Evolutionary conservation across 768 basidiomycete species (phyloP), one percentile per base, ranked within the genome.

Genomic region (Tulasnella sp.): DNA sequence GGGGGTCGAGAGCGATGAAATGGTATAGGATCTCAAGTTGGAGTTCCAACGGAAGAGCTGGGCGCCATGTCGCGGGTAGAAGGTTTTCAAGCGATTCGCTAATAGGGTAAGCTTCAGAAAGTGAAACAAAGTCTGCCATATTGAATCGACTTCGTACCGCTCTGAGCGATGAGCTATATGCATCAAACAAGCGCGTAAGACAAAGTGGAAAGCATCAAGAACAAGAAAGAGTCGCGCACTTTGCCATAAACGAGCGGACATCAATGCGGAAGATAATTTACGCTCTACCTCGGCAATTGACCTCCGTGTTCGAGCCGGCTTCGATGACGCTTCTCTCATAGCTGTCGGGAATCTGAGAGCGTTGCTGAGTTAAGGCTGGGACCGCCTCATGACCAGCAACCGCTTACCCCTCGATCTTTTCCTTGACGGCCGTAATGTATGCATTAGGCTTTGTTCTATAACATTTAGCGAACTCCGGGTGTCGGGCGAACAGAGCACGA

Each of bases 381-480:
- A 70, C n/a, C 26, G 34, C 29, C 26, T 16, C 16, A 36, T 5
- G 32, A 36, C 40, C 44, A 7, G 32, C 42, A 59, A 9, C 29
- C 8, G 39, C 73, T 26, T 26, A 73, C 73, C 36, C 36, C 26
- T 73, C 73, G 22, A 73, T 37, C 62, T 70, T 72, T 19, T 73
- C 73, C 47, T 71, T 73, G 16, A 73, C 68, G 16, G 73, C 73
- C 2, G n/a, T 62, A 4, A 71, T 44, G 52, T 73, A 73, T 26
- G 70, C 42, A 22, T 37, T 69, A 22, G 73, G 73, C 39, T 64
- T 71, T 19, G 22, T 22, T 12, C 36, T 19, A 40, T 73, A 73
- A 3, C 35, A 19, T n/a, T 41, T 29, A 26, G 41, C 68, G 47
- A 69, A 73, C 37, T 42, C 5, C 11, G 69, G 73, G 40, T 73